These are phyloP conservation scores for Polytrichum commune DNA, from an alignment of 225 moss, liverwort and hornwort species.

Conservation along the genomic window DNA sequence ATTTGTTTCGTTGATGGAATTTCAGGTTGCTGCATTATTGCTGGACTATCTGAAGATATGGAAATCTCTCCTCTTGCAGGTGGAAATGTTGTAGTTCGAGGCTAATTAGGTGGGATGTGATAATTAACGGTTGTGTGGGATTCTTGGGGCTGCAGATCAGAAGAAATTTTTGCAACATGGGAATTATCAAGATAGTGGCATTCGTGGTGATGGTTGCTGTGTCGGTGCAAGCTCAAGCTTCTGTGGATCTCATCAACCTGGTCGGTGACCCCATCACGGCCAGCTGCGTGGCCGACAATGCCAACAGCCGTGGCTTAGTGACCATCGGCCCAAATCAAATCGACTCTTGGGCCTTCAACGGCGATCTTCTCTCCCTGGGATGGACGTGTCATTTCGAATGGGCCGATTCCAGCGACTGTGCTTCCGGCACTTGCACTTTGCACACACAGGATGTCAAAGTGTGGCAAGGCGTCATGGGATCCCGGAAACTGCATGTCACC, in stretches of 20 bases:
- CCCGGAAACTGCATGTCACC: conserved; percentile 27
- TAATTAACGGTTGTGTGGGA: too few relatives aligned
- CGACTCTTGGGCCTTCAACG: conserved; percentile 45
- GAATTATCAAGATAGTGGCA: background rate
- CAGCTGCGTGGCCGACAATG: conserved; percentile 27
- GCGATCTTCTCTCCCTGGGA: conserved; percentile 28
- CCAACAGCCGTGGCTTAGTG: conserved; percentile 11
- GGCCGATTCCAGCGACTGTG: conserved; percentile 44
- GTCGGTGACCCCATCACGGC: conserved; percentile 40
- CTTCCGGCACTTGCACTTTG: conserved; percentile 12
- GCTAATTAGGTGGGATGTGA: too few relatives aligned
- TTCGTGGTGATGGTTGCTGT: background rate
- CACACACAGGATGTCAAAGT: conserved; percentile 48
- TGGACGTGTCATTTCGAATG: conserved; percentile 60
- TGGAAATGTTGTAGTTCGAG: too few relatives aligned
- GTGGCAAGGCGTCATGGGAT: conserved; percentile 52
- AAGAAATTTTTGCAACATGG: too few relatives aligned
- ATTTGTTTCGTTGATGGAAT: too few relatives aligned
- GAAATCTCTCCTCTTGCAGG: too few relatives aligned
- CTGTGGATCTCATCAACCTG: conserved; percentile 44
- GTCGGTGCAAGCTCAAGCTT: conserved; percentile 16
- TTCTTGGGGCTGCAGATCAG: too few relatives aligned
- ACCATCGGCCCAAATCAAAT: conserved; percentile 22
- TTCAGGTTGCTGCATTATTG: too few relatives aligned
- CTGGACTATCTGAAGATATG: too few relatives aligned